Conservation (phyloP, 148 eudicot species). For the Rhododendron vialii region DNA sequence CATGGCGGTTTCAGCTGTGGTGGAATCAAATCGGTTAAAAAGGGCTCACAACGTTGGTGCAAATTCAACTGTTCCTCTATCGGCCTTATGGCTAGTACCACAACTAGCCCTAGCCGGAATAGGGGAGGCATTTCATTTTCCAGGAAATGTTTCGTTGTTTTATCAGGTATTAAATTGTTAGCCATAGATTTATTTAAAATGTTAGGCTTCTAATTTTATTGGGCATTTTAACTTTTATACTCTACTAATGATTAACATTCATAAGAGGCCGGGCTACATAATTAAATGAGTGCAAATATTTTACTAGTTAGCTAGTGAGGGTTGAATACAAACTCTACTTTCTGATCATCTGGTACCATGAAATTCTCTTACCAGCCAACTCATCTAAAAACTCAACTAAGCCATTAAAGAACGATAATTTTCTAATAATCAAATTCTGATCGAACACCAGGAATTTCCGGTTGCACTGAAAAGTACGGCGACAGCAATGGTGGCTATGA, state of each 20-base stretch:
- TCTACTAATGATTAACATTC: too few species aligned
- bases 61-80: conserved; percentile 24
- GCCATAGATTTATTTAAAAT: neutral
- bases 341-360: neutral
- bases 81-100: conserved; percentile 48
- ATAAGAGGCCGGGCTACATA: neutral
- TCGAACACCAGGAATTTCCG: conserved; percentile 30
- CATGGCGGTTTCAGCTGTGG: conserved; percentile 34
- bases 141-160: conserved; percentile 26
- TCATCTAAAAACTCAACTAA: neutral
- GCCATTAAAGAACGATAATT: neutral
- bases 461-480: conserved; percentile 27
- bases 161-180: conserved; percentile 7
- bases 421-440: neutral
- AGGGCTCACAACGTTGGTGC: neutral
- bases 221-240: neutral
- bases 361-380: neutral
- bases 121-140: conserved; percentile 50
- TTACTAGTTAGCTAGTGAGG: neutral
- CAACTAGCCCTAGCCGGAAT: conserved; percentile 35
- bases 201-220: neutral
- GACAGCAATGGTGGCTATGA: conserved; percentile 30
- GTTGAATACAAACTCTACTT: neutral
- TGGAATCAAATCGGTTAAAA: conserved; percentile 21
- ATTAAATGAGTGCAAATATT: neutral